Percentiles rank a stretch among this genome's conserved stretches.
These are phyloP conservation scores for Fusarium sp. DNA, from an alignment of 2,329 filamentous ascomycete genomes.

Conservation along the genomic window DNA sequence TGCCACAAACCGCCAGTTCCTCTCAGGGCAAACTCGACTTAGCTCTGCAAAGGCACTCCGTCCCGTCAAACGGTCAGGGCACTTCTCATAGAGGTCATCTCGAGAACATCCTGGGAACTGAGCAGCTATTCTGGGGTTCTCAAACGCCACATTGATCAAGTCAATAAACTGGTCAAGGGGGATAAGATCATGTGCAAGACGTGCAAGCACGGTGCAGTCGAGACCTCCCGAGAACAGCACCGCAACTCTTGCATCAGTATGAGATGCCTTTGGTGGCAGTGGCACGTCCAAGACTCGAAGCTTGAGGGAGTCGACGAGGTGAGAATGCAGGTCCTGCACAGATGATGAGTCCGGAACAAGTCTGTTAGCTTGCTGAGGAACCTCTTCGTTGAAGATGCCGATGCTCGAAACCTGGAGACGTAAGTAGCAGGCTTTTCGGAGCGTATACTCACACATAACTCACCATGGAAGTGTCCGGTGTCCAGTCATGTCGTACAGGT, in stretches of 20 bases:
- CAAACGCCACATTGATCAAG: slow-evolving; percentile 94
- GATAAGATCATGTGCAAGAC: slow-evolving; percentile 82
- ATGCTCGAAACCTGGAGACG: slow-evolving; percentile 64
- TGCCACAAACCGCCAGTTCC: slow-evolving; percentile 85
- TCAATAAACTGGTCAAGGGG: slow-evolving; percentile 79
- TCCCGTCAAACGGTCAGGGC: slow-evolving; percentile 91
- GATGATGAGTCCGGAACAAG: slow-evolving; percentile 55
- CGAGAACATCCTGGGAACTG: slow-evolving; percentile 56
- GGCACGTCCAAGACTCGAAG: slow-evolving; percentile 76
- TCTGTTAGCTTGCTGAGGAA: slow-evolving; percentile 51
- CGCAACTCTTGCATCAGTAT: slow-evolving; percentile 69
- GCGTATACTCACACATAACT: slow-evolving; percentile 47
- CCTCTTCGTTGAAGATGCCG: slow-evolving; percentile 62
- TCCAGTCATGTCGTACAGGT: slow-evolving; percentile 48
- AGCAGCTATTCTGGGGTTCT: slow-evolving; percentile 83
- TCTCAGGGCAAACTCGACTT: slow-evolving; percentile 72
- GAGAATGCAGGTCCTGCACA: slow-evolving; percentile 64
- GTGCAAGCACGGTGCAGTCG: slow-evolving; percentile 90
- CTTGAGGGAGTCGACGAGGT: slow-evolving; percentile 71
- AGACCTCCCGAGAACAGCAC: slow-evolving; percentile 94
- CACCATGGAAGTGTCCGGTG: slow-evolving; percentile 57
- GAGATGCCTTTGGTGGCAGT: slow-evolving; percentile 57
- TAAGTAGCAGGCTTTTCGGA: slow-evolving; percentile 56
- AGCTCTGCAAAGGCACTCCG: slow-evolving; percentile 85
- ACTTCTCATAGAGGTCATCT: slow-evolving; percentile 76